Conservation (phyloP, 495 filamentous ascomycete genomes). For the Podospora anserina region DNA sequence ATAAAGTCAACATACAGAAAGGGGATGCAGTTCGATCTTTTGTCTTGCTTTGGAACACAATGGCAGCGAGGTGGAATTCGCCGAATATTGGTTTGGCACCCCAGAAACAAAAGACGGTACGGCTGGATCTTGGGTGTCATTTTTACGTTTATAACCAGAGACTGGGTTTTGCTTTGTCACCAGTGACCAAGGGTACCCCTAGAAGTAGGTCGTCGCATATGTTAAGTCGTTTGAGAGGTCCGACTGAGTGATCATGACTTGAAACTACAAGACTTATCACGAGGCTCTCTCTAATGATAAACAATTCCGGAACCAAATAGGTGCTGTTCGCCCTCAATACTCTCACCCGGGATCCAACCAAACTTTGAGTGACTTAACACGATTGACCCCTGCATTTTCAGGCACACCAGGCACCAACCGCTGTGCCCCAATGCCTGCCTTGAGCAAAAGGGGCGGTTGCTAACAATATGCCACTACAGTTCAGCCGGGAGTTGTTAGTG, state of each 20-base stretch:
- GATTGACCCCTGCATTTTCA: background rate
- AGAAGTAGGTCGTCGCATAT: too few relatives aligned
- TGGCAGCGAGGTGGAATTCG: background rate
- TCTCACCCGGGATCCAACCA: too few relatives aligned
- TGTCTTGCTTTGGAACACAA: background rate
- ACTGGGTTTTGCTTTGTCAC: background rate
- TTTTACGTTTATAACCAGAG: background rate
- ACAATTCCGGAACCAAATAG: too few relatives aligned
- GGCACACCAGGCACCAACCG: background rate
- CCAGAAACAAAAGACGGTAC: background rate
- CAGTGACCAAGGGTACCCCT: too few relatives aligned
- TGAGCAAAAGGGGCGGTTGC: background rate
- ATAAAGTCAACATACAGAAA: conserved; percentile 42
- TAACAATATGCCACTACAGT: background rate
- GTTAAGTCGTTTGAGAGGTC: too few relatives aligned
- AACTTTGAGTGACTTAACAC: too few relatives aligned
- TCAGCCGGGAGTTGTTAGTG: background rate
- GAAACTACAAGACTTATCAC: too few relatives aligned
- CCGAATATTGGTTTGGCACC: background rate
- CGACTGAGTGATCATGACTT: too few relatives aligned
- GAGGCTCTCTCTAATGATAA: too few relatives aligned
- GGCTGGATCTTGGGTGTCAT: background rate
- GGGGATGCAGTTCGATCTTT: background rate
- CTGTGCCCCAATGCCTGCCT: background rate
- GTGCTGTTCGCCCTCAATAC: too few relatives aligned